Conservation (phyloP, 78 protist genomes). For the Pigoraptor vietnamica region DNA sequence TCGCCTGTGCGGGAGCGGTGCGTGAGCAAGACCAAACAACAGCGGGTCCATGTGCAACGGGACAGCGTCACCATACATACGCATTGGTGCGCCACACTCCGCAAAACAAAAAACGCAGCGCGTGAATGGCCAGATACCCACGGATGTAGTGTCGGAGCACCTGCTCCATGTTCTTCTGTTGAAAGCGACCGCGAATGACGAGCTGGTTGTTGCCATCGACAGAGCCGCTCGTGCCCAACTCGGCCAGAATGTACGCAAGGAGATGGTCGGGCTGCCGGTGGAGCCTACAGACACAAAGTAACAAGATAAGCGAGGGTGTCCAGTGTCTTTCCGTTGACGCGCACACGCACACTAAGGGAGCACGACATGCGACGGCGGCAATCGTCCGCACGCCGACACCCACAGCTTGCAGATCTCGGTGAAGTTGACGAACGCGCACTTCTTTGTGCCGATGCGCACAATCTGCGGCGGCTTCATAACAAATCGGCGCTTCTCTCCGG, state of each 20-base stretch:
- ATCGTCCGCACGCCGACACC: neutral
- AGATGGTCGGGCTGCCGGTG: conserved; percentile 84
- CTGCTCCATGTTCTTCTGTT: conserved; percentile 84
- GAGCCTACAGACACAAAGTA: conserved; percentile 15
- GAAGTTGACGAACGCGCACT: conserved; percentile 79
- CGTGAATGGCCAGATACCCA: no score
- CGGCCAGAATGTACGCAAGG: conserved; percentile 70
- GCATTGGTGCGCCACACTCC: no score
- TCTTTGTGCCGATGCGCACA: conserved; percentile 65
- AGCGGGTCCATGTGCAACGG: neutral
- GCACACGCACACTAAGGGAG: neutral
- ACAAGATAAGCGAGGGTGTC: no score
- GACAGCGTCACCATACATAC: neutral
- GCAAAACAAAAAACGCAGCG: no score
- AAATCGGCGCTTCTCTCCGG: neutral
- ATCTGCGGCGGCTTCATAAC: conserved; percentile 42
- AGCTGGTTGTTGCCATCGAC: conserved; percentile 79
- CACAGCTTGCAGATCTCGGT: conserved; percentile 76
- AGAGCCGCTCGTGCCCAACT: conserved; percentile 89
- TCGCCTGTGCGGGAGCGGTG: conserved; percentile 56
- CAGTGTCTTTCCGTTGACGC: no score
- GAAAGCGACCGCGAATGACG: conserved; percentile 85
- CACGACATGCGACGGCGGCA: no score
- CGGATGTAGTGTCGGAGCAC: conserved; percentile 78
- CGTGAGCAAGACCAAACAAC: no score